A percentile compares a stretch with the other conserved stretches of the same genome.
These are phyloP conservation scores for Leptoxyphium fumago DNA, from an alignment of 2,329 filamentous ascomycete species.

Conservation along the genomic window DNA sequence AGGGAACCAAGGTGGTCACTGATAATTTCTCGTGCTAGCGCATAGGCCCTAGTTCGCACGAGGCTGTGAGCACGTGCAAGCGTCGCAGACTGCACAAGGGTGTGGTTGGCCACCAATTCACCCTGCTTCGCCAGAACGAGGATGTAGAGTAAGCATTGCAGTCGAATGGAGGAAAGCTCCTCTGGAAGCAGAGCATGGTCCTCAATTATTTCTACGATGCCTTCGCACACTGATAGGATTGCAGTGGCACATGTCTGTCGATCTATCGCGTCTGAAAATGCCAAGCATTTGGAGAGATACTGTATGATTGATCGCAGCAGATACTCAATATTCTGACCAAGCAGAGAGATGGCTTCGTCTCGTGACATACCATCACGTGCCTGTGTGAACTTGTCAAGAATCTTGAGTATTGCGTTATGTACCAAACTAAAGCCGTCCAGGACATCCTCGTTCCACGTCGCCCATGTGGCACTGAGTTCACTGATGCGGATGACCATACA, in stretches of 20 bases:
- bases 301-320: conserved; percentile 31
- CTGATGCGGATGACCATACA: conserved; percentile 24
- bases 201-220: conserved; percentile 14
- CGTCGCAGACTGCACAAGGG: conserved; percentile 6
- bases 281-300: conserved; percentile 35
- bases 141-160: conserved; percentile 5
- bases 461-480: conserved; percentile 27
- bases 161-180: not conserved
- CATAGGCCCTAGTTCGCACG: conserved; percentile 21
- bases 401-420: conserved; percentile 7
- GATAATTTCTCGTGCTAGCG: conserved; percentile 22
- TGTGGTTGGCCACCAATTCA: conserved; percentile 17
- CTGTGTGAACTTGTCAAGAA: conserved; percentile 1
- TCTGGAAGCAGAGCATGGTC: not conserved
- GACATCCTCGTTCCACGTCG: conserved; percentile 41
- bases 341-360: conserved; percentile 1
- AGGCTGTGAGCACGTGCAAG: conserved; percentile 14
- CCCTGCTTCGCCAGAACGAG: conserved; percentile 19
- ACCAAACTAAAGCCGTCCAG: conserved; percentile 30
- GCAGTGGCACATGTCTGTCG: conserved; percentile 31
- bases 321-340: conserved; percentile 7
- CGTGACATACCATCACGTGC: not conserved
- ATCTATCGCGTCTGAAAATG: conserved; percentile 41
- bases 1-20: conserved; percentile 17
- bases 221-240: conserved; percentile 26